Evolutionary conservation across 257 asterid species (phyloP).

Genomic region (Solanum ossicruentum): DNA sequence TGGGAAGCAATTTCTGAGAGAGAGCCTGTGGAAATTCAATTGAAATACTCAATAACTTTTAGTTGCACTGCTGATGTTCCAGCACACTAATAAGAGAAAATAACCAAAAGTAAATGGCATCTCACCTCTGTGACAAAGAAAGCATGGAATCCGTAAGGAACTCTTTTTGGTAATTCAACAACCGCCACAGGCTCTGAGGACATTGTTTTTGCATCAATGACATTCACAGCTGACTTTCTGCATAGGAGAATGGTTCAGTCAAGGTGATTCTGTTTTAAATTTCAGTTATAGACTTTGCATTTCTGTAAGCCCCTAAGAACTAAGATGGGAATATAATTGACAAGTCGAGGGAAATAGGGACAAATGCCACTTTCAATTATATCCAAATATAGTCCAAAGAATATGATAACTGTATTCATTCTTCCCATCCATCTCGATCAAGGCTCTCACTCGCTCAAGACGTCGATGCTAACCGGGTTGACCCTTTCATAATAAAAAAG

Average conservation of each 20-base stretch:
- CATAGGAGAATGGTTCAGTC: background rate
- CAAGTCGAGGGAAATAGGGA: background rate
- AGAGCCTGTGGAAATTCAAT: background rate
- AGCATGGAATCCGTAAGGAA: slow-evolving; percentile 96
- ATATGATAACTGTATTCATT: background rate
- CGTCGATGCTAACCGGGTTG: too few species aligned
- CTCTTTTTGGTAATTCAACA: slow-evolving; percentile 70
- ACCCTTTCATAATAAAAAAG: too few species aligned
- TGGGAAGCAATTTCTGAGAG: background rate
- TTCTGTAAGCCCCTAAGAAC: background rate
- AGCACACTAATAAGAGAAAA: background rate
- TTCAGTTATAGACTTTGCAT: background rate
- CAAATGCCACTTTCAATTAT: background rate
- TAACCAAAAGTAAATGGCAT: background rate
- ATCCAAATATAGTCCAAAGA: background rate
- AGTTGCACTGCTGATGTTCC: background rate
- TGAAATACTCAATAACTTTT: background rate
- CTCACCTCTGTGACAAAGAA: slow-evolving; percentile 84
- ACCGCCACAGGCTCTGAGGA: slow-evolving; percentile 78
- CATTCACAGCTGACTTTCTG: slow-evolving; percentile 81
- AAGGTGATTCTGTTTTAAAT: background rate
- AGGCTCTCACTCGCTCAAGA: too few species aligned
- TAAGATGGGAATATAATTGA: background rate
- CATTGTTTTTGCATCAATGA: slow-evolving; percentile 91
- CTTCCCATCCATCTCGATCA: too few species aligned